A percentile compares a stretch with the other conserved stretches of the same genome.
Evolutionary conservation across 306 rosid genomes (phyloP).

Genomic region (Aeschynomene evenia): DNA sequence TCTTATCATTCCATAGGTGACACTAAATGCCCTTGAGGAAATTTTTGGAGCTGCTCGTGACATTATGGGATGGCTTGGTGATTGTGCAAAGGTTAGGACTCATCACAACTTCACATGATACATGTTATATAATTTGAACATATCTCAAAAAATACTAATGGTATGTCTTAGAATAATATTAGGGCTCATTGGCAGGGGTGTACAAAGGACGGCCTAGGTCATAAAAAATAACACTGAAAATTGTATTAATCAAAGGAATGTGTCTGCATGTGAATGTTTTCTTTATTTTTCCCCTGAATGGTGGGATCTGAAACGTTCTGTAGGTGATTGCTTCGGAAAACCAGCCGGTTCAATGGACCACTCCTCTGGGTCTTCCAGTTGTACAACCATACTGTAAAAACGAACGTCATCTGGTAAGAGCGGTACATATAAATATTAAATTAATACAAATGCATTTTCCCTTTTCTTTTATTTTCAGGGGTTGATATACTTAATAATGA

Average conservation of each 20-base stretch:
- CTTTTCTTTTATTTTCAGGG: neutral
- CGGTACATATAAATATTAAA: neutral
- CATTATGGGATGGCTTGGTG: constrained; percentile 88
- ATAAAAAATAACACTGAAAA: no score
- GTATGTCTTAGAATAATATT: neutral
- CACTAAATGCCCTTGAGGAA: constrained; percentile 85
- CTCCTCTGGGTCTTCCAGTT: constrained; percentile 93
- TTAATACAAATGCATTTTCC: neutral
- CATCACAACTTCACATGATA: constrained; percentile 7
- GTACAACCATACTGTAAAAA: constrained; percentile 76
- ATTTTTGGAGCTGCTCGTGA: constrained; percentile 84
- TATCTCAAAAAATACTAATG: neutral
- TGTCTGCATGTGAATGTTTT: neutral
- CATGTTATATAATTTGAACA: neutral
- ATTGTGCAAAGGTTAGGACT: constrained; percentile 70
- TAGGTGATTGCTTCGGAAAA: constrained; percentile 78
- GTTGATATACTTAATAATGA: neutral
- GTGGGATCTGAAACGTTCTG: constrained; percentile 20
- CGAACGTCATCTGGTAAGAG: constrained; percentile 75
- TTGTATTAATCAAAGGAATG: neutral
- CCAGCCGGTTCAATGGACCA: constrained; percentile 79
- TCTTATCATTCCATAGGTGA: constrained; percentile 51
- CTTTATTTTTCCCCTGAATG: neutral
- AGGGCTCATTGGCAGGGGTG: neutral
- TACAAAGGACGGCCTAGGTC: neutral